A percentile compares a stretch with the other conserved stretches of the same genome.
Evolutionary conservation across 192 early-diverging fungal species (phyloP).

Genomic region (Borealophlyctis nickersoniae): DNA sequence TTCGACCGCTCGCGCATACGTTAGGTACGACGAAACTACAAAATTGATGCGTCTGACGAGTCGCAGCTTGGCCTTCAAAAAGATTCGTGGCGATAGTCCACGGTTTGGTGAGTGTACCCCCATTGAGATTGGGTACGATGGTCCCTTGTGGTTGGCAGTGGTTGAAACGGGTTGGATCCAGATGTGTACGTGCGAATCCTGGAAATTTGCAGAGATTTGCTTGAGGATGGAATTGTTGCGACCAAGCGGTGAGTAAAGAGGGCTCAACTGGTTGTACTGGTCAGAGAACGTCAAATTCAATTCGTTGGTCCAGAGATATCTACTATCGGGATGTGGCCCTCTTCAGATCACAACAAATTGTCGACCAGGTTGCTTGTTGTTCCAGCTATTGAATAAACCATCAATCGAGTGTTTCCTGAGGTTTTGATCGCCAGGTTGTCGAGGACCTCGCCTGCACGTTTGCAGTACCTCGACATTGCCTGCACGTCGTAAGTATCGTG

Average conservation of each 20-base stretch:
- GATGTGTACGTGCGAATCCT: slow-evolving; percentile 21
- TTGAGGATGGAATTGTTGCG: slow-evolving; percentile 18
- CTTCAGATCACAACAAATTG: slow-evolving; percentile 24
- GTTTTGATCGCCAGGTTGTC: slow-evolving; percentile 17
- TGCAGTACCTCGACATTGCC: slow-evolving; percentile 22
- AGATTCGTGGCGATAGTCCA: neutral
- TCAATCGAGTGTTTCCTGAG: neutral
- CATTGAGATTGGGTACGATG: no score
- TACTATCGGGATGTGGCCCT: slow-evolving; percentile 34
- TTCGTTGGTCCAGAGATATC: slow-evolving; percentile 17
- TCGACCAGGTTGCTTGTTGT: slow-evolving; percentile 23
- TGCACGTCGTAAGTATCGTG: slow-evolving; percentile 22
- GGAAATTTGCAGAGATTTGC: slow-evolving; percentile 20
- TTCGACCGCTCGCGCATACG: neutral
- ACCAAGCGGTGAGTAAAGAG: slow-evolving; percentile 29
- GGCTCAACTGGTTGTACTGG: slow-evolving; percentile 4
- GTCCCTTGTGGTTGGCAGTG: neutral
- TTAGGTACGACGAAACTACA: neutral
- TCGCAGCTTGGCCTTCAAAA: neutral
- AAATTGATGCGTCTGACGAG: slow-evolving; percentile 9
- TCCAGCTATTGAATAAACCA: neutral
- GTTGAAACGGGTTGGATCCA: no score
- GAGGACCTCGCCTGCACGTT: slow-evolving; percentile 39
- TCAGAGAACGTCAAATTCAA: neutral
- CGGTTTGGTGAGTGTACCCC: slow-evolving; percentile 11